phyloP scores from a whole-genome alignment of 495 filamentous ascomycete species.

The Aspergillus haitiensis region DNA sequence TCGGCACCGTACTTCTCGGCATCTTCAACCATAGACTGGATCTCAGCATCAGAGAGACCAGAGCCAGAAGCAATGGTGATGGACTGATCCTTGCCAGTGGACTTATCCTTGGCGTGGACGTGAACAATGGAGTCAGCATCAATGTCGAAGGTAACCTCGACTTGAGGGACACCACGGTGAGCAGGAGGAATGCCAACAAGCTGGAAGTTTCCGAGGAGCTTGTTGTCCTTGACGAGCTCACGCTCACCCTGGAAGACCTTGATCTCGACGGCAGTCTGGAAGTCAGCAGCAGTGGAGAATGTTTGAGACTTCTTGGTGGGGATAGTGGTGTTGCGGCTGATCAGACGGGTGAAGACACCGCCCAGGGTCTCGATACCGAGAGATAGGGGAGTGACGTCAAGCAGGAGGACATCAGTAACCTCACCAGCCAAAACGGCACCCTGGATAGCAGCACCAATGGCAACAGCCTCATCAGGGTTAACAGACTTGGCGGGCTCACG shows the following conservation, averaged over 20 bases:
- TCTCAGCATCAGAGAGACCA: constrained; percentile 92
- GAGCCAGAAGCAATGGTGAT: constrained; percentile 99
- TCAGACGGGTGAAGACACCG: constrained; percentile 98
- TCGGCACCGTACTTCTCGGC: constrained; percentile 93
- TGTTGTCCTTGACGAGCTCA: constrained; percentile 99
- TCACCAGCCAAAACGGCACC: constrained; percentile 96
- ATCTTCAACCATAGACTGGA: constrained; percentile 94
- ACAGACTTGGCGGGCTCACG: constrained; percentile 98
- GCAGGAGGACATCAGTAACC: constrained; percentile 91
- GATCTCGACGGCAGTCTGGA: constrained; percentile 99
- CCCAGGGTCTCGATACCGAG: constrained; percentile 99
- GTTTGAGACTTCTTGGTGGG: constrained; percentile 99
- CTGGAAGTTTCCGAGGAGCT: constrained; percentile 99
- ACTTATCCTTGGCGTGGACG: constrained; percentile 98
- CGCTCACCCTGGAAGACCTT: constrained; percentile 99
- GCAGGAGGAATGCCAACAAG: constrained; percentile 96
- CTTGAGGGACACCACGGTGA: constrained; percentile 94
- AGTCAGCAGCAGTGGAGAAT: constrained; percentile 98
- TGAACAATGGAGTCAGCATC: constrained; percentile 99
- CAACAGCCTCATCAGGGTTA: constrained; percentile 98
- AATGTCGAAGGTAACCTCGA: constrained; percentile 99
- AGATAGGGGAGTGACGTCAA: constrained; percentile 96
- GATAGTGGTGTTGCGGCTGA: constrained; percentile 99
- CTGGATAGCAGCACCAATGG: constrained; percentile 97
- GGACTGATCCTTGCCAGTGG: constrained; percentile 98